These are phyloP conservation scores for Microdochium trichocladiopsis DNA, from an alignment of 2,329 filamentous ascomycete species.

Conservation along the genomic window DNA sequence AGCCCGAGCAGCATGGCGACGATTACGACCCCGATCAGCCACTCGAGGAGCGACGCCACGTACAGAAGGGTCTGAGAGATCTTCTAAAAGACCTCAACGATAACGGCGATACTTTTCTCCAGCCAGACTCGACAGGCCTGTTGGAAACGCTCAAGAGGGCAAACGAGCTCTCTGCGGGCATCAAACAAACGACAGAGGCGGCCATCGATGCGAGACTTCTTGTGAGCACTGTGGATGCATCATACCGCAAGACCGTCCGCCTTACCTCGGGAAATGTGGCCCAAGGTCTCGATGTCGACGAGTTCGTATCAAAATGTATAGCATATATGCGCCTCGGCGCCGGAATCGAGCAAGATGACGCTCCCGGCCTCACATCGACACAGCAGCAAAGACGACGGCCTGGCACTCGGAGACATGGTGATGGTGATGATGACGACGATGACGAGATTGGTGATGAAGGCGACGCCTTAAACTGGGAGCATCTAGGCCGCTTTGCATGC, in stretches of 20 bases:
- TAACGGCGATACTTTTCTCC: constrained; percentile 64
- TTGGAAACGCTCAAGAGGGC: constrained; percentile 58
- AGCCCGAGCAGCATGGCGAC: constrained; percentile 20
- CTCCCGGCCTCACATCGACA: constrained; percentile 41
- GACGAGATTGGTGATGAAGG: constrained; percentile 64
- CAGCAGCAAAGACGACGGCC: constrained; percentile 36
- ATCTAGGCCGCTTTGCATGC: constrained; percentile 72
- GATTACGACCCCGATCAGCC: constrained; percentile 79
- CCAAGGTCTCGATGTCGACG: constrained; percentile 78
- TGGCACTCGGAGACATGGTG: constrained; percentile 26
- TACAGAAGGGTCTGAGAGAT: constrained; percentile 65
- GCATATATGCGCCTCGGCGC: constrained; percentile 72
- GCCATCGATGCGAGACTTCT: constrained; percentile 84
- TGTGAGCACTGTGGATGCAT: constrained; percentile 72
- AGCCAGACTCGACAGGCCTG: constrained; percentile 57
- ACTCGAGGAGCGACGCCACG: constrained; percentile 60
- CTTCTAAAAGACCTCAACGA: constrained; percentile 56
- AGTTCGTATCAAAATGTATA: constrained; percentile 87
- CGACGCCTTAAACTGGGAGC: constrained; percentile 79
- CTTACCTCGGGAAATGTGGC: constrained; percentile 66
- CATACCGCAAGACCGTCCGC: constrained; percentile 69
- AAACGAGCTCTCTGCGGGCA: constrained; percentile 56
- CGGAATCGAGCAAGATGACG: constrained; percentile 43
- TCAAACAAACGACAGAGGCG: constrained; percentile 86
- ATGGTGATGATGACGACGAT: constrained; percentile 45